These are phyloP conservation scores for Macadamia integrifolia DNA, from an alignment of 164 flowering plant genomes.

Conservation along the genomic window DNA sequence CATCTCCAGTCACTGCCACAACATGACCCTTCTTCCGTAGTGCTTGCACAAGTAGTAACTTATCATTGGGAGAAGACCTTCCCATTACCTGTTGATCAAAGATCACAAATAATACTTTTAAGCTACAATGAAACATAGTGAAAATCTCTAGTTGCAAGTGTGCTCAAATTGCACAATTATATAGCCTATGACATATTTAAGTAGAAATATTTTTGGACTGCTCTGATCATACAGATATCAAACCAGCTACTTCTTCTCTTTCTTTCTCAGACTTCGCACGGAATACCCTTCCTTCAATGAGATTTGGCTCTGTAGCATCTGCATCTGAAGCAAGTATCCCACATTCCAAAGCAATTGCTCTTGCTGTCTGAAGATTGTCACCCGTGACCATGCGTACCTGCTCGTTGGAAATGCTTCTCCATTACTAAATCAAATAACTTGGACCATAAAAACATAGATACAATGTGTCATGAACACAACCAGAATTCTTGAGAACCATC, in stretches of 20 bases:
- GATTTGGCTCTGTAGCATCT: conserved; percentile 54
- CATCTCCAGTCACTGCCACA: conserved; percentile 99
- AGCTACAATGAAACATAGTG: neutral
- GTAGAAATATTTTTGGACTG: neutral
- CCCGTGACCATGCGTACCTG: conserved; percentile 99
- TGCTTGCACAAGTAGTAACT: conserved; percentile 88
- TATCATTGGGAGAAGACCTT: conserved; percentile 95
- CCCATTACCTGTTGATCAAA: conserved; percentile 76
- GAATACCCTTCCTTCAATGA: conserved; percentile 76
- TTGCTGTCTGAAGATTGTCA: conserved; percentile 87
- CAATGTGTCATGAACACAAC: neutral
- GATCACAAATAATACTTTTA: neutral
- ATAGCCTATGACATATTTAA: neutral
- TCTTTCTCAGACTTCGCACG: conserved; percentile 45
- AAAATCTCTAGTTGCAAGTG: neutral
- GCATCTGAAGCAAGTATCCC: conserved; percentile 62
- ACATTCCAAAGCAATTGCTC: conserved; percentile 93
- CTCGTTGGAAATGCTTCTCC: neutral
- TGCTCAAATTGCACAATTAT: neutral
- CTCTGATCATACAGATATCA: conserved; percentile 59
- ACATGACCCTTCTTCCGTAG: conserved; percentile 65
- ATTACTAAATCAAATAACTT: neutral
- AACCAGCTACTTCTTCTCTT: conserved; percentile 52
- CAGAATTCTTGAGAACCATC: neutral
- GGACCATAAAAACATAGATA: neutral